Evolutionary conservation across 768 basidiomycete genomes (phyloP), one percentile per base, ranked within the genome.

Genomic region (Clitopilus hobsonii): DNA sequence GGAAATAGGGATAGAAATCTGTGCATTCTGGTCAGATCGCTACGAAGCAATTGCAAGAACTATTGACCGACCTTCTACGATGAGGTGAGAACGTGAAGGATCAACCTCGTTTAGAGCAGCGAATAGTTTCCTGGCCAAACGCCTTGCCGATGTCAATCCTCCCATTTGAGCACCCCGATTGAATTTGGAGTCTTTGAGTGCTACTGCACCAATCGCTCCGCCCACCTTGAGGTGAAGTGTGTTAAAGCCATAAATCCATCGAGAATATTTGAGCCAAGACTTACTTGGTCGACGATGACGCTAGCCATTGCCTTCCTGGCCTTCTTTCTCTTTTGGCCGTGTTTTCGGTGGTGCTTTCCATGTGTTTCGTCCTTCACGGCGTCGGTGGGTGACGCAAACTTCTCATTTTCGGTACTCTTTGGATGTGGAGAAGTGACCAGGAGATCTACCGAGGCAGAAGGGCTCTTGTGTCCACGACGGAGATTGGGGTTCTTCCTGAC

Each of bases 1-100:
- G 78, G 68, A 91, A 91, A 65, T 90, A 91, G 0, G 89, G 89
- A 61, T 82, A 74, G 63, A 91, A 91, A 63, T 91, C 89, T 89
- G 55, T 6, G 25, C 50, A 26, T 24, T 51, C n/a, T 56, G 50
- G 5, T 53, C 23, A 54, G 32, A 23, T 48, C 29, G 28, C 24
- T 49, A 28, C 38, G 14, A 18, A 55, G 29, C 32, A 14, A 27
- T 20, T 23, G 45, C 30, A 16, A n/a, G 11, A 27, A 11, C 7
- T 23, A 49, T 11, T 16, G 52, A 60, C 73, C 41, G 51, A 84
- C 87, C 88, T 62, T 88, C 84, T 11, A 89, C 85, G 29, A 86
- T 54, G 24, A 91, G 75, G 69, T 87, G 77, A 22, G 78, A 73
- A 53, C 86, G 71, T 27, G 81, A 76, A 14, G 86, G 86, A 56